Base-by-base conservation (phyloP, 1,284 basidiomycete genomes). In the Cryptococcus deneoformans region DNA sequence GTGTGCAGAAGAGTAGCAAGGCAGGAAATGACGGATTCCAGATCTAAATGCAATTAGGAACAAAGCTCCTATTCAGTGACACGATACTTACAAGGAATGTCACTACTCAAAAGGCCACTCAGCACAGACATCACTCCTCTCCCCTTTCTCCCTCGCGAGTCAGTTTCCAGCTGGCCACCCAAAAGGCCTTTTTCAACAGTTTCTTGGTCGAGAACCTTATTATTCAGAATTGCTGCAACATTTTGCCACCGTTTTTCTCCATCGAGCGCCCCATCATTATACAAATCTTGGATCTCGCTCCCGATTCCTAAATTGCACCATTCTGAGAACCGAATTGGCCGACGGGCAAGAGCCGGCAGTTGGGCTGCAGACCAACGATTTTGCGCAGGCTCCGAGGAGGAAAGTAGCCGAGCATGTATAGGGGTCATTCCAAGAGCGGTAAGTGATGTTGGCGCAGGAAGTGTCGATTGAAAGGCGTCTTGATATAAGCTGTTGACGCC, bases 21-120 rank as follows among this genome's bases (percentile, higher is more conserved):
- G 47, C 64, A 61, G 55, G 80, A 81, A 11, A 93, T 76, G 46
- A 92, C 79, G 52, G 83, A 77, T 11, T 75, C 59, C 64, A 91
- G 89, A 52, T 88, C 90, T 92, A 57, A 35, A 16, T 1, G 20
- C 5, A 11, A 34, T 29, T 9, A 47, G 24, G 9, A 24, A 11
- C 12, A 37, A 39, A 50, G 29, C 29, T 29, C 49, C 3, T 38
- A 50, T 11, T 8, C 11, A 50, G 29, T 2, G 76, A 77, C 72
- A 36, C 72, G 47, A 80, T 77, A 48, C 70, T 62, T 48, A 71
- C 70, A 53, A n/a, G 56, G 47, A 20, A 64, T 46, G 29, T 64
- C 57, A 36, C 57, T 60, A 2, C 67, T 66, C 5, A 73, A 51
- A 10, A 64, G 20, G 86, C 69, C 43, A 84, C 70, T 20, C 71